Conservation (phyloP, 176 grass and related monocot genomes). For the Panicum miliaceum region DNA sequence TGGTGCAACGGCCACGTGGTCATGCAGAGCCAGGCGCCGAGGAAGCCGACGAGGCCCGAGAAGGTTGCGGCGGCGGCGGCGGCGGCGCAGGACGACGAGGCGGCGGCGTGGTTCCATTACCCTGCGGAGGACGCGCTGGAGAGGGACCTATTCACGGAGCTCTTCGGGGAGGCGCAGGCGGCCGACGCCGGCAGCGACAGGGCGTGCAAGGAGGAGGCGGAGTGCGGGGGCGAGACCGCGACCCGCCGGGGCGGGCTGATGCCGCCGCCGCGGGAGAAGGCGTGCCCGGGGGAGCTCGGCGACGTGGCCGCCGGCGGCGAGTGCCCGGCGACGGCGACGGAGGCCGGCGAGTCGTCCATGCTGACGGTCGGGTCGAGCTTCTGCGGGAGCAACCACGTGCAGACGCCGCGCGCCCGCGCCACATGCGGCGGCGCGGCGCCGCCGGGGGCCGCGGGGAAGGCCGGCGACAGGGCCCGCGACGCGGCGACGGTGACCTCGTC, state of each 20-base stretch:
- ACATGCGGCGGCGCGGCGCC: background rate
- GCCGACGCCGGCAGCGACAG: background rate
- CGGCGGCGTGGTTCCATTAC: slow-evolving; percentile 61
- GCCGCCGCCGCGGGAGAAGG: slow-evolving; percentile 39
- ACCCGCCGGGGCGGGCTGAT: slow-evolving; percentile 37
- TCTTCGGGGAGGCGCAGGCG: slow-evolving; percentile 44
- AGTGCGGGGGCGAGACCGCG: background rate
- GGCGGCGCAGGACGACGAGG: slow-evolving; percentile 39
- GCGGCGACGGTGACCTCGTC: slow-evolving; percentile 27
- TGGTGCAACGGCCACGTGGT: slow-evolving; percentile 70
- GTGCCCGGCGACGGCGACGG: background rate
- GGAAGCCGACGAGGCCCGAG: slow-evolving; percentile 44
- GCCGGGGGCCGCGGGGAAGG: background rate
- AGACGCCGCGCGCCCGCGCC: background rate
- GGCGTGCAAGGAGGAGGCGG: slow-evolving; percentile 33
- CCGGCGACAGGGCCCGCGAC: background rate
- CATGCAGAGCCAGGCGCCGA: slow-evolving; percentile 63
- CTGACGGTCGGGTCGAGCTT: slow-evolving; percentile 57
- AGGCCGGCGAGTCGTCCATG: slow-evolving; percentile 48
- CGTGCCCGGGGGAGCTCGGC: background rate
- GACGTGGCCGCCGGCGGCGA: background rate
- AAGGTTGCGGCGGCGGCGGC: background rate
- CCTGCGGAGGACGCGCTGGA: slow-evolving; percentile 47
- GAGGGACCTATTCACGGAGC: slow-evolving; percentile 62
- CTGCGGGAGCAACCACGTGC: slow-evolving; percentile 63